Evolutionary conservation across 306 rosid species (phyloP), one percentile per base, ranked within the genome.

Genomic region (Trifolium subterraneum): DNA sequence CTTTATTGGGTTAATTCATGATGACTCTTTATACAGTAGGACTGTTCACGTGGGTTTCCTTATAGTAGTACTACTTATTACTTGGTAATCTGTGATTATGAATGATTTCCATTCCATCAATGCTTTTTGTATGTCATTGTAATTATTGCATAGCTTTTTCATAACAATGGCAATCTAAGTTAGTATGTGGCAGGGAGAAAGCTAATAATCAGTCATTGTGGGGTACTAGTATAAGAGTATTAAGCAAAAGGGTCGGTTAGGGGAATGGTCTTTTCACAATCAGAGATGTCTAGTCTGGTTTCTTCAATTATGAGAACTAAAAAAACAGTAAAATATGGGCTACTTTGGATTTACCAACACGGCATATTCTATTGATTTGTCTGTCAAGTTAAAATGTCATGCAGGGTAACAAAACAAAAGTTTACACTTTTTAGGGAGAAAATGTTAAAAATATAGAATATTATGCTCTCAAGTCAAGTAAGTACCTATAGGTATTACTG

Each of bases 241-340:
- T 62, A 69, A 59, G 82, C 82, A 78, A 76, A 36, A 64, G 67
- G 82, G 78, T 70, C 29, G 63, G 80, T 78, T 78, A 71, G 81
- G 83, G 75, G 86, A 82, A 82, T 74, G 68, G 76, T 86, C 83
- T 85, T 78, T 80, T 82, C 87, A 80, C 70, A 81, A 41, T 50
- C 58, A 82, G 80, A 68, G 80, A 68, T 72, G 78, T 77, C 61
- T 73, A 70, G 62, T 68, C 65, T 80, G 74, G 42, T 48, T 48
- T 72, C 69, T 33, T 74, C 81, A 72, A 72, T 71, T 73, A 78
- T 73, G 68, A 68, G 76, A 33, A 79, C 75, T 45, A 35, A 20
- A 44, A 15, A 19, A 10, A 55, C 62, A 55, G 62, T 22, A 55
- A 55, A 55, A 59, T 59, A 59, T 76, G 65, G 70, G 69, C 69